phyloP scores from a whole-genome alignment of 176 grass and related monocot species.

The Panicum miliaceum region DNA sequence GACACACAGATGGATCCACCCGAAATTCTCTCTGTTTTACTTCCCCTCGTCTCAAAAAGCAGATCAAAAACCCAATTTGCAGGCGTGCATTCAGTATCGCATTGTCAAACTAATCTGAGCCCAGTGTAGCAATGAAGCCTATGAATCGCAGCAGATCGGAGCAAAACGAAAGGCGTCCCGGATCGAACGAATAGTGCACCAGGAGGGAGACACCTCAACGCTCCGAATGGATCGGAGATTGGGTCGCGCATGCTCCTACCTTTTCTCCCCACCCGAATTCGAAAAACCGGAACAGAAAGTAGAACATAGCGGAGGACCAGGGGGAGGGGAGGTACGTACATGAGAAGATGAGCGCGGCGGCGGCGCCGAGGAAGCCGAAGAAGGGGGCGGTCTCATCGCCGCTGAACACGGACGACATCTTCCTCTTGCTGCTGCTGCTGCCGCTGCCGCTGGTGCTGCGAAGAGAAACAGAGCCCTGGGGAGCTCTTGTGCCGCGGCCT shows the following conservation, averaged over 20 bases:
- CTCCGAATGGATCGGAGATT: constrained; percentile 13
- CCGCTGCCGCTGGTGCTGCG: background rate
- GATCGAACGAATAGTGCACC: constrained; percentile 7
- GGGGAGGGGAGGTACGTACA: constrained; percentile 36
- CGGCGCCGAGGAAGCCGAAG: constrained; percentile 99
- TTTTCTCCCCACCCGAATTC: background rate
- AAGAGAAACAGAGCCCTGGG: background rate
- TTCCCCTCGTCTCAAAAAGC: background rate
- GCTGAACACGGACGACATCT: constrained; percentile 62
- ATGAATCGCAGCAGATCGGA: background rate
- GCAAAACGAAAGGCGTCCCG: background rate
- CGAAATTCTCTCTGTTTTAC: background rate
- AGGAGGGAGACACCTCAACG: too few relatives aligned
- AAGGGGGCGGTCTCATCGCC: constrained; percentile 99
- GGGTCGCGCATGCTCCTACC: background rate
- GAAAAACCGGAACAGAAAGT: background rate
- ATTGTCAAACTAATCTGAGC: background rate
- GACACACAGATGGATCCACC: constrained; percentile 4
- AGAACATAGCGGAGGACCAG: background rate
- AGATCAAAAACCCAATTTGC: background rate
- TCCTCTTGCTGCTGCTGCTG: background rate
- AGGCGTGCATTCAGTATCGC: background rate
- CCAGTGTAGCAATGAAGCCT: background rate
- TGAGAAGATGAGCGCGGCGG: constrained; percentile 96
- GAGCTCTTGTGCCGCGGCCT: background rate